Evolutionary conservation across 163 green algal genomes (phyloP).

Genomic region (Chloromonas sp.): DNA sequence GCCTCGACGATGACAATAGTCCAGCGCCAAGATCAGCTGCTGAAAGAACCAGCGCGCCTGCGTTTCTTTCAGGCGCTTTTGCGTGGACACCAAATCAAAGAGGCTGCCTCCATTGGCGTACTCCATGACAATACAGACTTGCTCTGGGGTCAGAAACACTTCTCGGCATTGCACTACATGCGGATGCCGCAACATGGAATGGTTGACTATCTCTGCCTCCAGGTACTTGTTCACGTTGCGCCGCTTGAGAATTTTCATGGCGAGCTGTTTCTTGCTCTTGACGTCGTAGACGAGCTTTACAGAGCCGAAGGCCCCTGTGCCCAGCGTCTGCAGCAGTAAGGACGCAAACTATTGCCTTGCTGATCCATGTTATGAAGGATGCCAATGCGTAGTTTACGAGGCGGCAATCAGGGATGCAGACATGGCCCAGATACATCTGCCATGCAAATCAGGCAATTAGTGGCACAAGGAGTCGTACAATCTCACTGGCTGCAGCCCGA

Average conservation of each 20-base stretch:
- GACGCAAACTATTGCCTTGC: no score
- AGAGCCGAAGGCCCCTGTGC: slow-evolving; percentile 40
- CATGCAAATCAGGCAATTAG: no score
- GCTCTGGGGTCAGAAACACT: slow-evolving; percentile 22
- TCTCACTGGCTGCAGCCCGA: no score
- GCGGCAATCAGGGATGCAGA: no score
- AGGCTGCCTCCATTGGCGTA: slow-evolving; percentile 60
- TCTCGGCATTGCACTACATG: slow-evolving; percentile 54
- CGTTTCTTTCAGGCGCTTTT: slow-evolving; percentile 52
- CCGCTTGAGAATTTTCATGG: slow-evolving; percentile 42
- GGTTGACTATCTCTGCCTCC: slow-evolving; percentile 58
- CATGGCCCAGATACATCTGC: no score
- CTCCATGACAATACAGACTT: slow-evolving; percentile 56
- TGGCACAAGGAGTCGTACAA: no score
- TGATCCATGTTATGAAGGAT: no score
- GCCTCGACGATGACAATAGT: slow-evolving; percentile 59
- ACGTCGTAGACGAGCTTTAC: slow-evolving; percentile 38
- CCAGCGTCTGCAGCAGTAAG: slow-evolving; percentile 12
- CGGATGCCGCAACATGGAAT: slow-evolving; percentile 51
- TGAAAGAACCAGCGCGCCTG: slow-evolving; percentile 77
- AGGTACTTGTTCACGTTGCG: slow-evolving; percentile 59
- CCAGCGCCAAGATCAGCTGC: slow-evolving; percentile 65
- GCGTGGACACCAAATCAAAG: slow-evolving; percentile 46
- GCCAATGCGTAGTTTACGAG: no score
- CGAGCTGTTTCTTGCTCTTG: slow-evolving; percentile 32